Evolutionary conservation across 495 filamentous ascomycete species (phyloP).

Genomic region (Clohesyomyces aquaticus): DNA sequence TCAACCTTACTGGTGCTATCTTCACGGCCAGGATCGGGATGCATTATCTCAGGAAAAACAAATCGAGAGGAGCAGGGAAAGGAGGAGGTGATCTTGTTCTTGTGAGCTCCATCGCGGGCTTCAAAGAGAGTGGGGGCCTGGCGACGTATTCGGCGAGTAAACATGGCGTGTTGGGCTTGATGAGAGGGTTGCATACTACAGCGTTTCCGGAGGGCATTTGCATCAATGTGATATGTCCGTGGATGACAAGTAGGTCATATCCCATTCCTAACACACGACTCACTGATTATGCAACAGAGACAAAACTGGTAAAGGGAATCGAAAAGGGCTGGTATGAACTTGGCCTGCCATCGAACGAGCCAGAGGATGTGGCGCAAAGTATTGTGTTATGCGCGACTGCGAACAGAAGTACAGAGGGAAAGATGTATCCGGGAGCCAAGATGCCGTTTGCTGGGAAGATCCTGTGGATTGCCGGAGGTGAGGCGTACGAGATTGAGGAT

Average conservation of each 20-base stretch:
- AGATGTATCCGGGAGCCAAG: conserved; percentile 39
- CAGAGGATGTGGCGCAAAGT: conserved; percentile 44
- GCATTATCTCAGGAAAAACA: conserved; percentile 44
- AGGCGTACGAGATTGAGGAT: conserved; percentile 50
- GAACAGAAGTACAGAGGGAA: conserved; percentile 27
- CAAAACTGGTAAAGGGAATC: conserved; percentile 46
- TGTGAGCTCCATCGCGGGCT: conserved; percentile 46
- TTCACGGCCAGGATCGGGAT: conserved; percentile 46
- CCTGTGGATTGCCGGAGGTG: conserved; percentile 45
- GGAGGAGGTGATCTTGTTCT: conserved; percentile 47
- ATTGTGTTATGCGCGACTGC: conserved; percentile 46
- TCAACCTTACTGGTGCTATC: conserved; percentile 46
- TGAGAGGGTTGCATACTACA: conserved; percentile 45
- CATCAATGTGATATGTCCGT: conserved; percentile 50
- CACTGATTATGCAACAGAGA: conserved; percentile 35
- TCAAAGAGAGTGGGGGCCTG: conserved; percentile 48
- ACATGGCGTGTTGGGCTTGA: conserved; percentile 48
- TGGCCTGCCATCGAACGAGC: conserved; percentile 45
- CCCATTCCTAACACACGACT: background rate
- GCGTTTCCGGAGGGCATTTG: conserved; percentile 43
- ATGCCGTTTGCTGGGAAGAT: conserved; percentile 47
- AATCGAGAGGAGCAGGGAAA: conserved; percentile 16
- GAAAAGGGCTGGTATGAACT: conserved; percentile 47
- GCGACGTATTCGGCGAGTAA: conserved; percentile 48
- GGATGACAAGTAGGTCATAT: conserved; percentile 50